Evolutionary conservation across 2,329 filamentous ascomycete species (phyloP), one percentile per base, ranked within the genome.

Genomic region (Penicillium thymicola): DNA sequence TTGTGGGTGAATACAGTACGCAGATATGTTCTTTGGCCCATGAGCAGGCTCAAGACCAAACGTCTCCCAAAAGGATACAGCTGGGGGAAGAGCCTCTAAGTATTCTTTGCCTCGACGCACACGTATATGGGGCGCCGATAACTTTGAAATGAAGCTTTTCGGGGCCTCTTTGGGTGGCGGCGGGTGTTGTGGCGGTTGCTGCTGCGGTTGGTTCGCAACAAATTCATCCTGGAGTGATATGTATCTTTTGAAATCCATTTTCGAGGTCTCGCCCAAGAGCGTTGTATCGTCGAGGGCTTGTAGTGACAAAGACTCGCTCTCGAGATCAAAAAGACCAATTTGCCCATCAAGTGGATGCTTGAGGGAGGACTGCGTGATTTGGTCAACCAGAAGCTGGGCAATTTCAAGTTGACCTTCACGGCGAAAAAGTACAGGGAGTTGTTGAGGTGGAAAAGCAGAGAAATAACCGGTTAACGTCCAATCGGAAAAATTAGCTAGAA

Each of bases 1-100:
- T 28, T 76, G 73, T 2, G 84, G 83, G 61, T 81, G 80, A 10
- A 87, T 73, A 61, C 82, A 83, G 64, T 83, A 84, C 0, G 80
- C 76, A 23, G 79, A 77, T n/a, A 86, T 70, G 64, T 86, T 77
- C 65, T 87, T 87, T 1, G 76, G 57, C 2, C 82, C 80, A 65
- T 77, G 79, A 38, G 78, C 76, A 34, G 85, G 85, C 40, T 80
- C 79, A 10, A 87, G 72, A 18, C 81, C 82, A 40, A 87, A 78
- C 2, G 81, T 78, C 60, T 86, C 83, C 85, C 85, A 87, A 62
- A 86, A 87, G 2, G 76, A 72, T 47, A 85, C 66, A 5, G 83
- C 80, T 9, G 83, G 75, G 4, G 83, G 80, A 14, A 85, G 73
- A 48, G 84, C 72, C 59, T 85, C 82, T 67, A 84, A 77, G 8